phyloP scores from a whole-genome alignment of 352 stramenopile species.

The Phytophthora rubi region DNA sequence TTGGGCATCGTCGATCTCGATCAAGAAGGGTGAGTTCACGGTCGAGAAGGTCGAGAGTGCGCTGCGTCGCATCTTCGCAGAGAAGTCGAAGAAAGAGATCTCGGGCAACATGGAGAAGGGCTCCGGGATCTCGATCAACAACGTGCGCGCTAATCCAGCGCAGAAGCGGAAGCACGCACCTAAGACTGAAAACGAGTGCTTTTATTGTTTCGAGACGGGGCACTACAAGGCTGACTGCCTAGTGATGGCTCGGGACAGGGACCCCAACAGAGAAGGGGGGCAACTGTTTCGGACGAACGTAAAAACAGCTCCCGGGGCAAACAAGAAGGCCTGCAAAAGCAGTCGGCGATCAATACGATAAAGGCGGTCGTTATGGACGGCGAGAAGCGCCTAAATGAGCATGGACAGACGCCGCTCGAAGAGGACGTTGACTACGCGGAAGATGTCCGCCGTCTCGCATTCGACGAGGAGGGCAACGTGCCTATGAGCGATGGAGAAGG shows the following conservation, averaged over 20 bases:
- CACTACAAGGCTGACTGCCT: neutral
- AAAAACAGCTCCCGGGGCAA: neutral
- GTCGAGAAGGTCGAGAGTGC: neutral
- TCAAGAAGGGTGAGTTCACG: neutral
- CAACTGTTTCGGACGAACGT: neutral
- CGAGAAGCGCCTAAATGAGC: neutral
- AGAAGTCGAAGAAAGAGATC: neutral
- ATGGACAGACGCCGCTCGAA: neutral
- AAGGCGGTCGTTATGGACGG: neutral
- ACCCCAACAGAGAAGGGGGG: neutral
- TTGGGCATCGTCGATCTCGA: constrained; percentile 4
- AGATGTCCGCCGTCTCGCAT: neutral
- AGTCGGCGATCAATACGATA: neutral
- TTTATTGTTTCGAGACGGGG: neutral
- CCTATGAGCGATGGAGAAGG: neutral
- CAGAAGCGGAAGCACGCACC: neutral
- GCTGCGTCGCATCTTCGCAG: neutral
- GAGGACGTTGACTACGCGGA: neutral
- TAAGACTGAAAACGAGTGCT: neutral
- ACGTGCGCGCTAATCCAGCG: neutral
- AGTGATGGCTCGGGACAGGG: neutral
- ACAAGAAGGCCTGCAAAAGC: neutral
- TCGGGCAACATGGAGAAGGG: neutral
- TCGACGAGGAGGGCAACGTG: neutral
- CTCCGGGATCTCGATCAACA: neutral